Evolutionary conservation across 805 yeast species (phyloP).

Genomic region (Zygosaccharomyces rouxii): DNA sequence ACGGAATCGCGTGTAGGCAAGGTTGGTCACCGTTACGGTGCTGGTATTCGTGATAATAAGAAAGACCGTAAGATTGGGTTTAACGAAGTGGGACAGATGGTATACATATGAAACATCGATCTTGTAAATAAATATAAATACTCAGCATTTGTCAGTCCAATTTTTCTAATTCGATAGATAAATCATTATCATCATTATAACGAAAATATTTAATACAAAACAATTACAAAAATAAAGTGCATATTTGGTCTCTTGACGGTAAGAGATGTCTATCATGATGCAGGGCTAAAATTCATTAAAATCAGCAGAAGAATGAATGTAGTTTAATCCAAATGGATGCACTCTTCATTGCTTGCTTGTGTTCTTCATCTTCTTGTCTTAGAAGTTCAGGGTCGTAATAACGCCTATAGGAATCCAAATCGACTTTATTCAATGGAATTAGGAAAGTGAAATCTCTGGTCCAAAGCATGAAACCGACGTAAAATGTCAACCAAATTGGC

Average conservation of each 20-base stretch:
- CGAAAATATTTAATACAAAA: neutral
- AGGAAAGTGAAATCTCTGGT: constrained; percentile 35
- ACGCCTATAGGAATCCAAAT: constrained; percentile 42
- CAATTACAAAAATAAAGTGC: neutral
- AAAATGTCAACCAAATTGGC: constrained; percentile 41
- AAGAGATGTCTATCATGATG: neutral
- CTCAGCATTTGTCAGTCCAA: neutral
- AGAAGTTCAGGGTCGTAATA: constrained; percentile 38
- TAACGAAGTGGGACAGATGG: constrained; percentile 60
- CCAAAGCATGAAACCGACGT: constrained; percentile 49
- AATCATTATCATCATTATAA: neutral
- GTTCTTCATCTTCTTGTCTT: constrained; percentile 41
- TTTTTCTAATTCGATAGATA: neutral
- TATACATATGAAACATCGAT: constrained; percentile 23
- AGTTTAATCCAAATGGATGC: constrained; percentile 33
- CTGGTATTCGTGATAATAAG: constrained; percentile 81
- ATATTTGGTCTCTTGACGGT: neutral
- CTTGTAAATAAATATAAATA: constrained; percentile 1
- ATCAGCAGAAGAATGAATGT: constrained; percentile 40
- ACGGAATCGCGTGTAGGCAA: constrained; percentile 73
- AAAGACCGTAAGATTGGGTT: constrained; percentile 73
- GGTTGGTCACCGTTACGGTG: constrained; percentile 91
- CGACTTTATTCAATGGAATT: constrained; percentile 38
- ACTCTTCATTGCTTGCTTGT: constrained; percentile 22
- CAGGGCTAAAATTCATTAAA: neutral